A percentile compares a stretch with the other conserved stretches of the same genome.
phyloP scores from a whole-genome alignment of 495 filamentous ascomycete genomes.

The Paragyromitra xinjiangensis region DNA sequence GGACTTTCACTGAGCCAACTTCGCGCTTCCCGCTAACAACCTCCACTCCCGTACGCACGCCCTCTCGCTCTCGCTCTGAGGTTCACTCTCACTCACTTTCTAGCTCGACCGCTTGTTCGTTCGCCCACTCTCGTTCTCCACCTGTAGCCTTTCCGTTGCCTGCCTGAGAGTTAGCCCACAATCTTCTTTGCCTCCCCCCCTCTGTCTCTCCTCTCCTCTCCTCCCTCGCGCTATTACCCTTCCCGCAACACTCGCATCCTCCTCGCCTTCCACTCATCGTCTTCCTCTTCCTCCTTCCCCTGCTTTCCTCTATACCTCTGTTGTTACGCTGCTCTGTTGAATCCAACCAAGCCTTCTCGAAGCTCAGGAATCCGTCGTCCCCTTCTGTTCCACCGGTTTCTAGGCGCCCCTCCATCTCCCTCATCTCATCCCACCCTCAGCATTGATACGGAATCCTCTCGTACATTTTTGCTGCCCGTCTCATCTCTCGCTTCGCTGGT shows the following conservation, averaged over 20 bases:
- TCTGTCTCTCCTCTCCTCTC: constrained; percentile 38
- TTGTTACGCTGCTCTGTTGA: constrained; percentile 23
- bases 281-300: constrained; percentile 28
- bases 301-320: constrained; percentile 17
- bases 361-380: constrained; percentile 25
- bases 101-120: constrained; percentile 20
- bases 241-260: constrained; percentile 16
- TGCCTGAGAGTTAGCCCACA: constrained; percentile 22
- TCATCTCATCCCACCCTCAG: constrained; percentile 35
- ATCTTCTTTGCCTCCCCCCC: constrained; percentile 7
- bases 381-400: constrained; percentile 29
- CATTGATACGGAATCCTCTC: constrained; percentile 35
- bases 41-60: constrained; percentile 45
- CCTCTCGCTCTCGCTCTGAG: constrained; percentile 22
- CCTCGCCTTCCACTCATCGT: constrained; percentile 14
- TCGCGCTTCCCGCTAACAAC: constrained; percentile 45
- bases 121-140: constrained; percentile 31
- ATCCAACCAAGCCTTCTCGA: constrained; percentile 30
- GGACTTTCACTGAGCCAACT: constrained; percentile 39
- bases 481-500: constrained; percentile 48
- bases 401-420: constrained; percentile 36
- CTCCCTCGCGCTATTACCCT: constrained; percentile 31
- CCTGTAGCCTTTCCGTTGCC: constrained; percentile 30
- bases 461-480: constrained; percentile 16
- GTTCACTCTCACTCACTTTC: constrained; percentile 22